Evolutionary conservation across 768 basidiomycete species (phyloP).

Genomic region (Chlorophyllum brunneum): DNA sequence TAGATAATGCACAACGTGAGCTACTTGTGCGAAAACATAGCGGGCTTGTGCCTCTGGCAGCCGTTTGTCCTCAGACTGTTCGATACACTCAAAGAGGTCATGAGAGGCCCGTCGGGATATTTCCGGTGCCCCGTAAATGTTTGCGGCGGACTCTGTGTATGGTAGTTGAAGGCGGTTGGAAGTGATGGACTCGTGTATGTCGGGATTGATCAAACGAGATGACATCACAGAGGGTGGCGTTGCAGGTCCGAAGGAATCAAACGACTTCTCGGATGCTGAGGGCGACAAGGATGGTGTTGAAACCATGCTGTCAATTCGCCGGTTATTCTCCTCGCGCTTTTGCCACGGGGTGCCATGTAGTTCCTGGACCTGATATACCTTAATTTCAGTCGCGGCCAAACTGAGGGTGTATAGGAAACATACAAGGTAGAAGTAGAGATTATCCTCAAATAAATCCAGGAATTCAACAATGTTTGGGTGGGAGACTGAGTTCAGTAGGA

Average conservation of each 20-base stretch:
- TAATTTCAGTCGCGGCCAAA: neutral
- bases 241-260: slow-evolving; percentile 24
- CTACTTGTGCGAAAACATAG: slow-evolving; percentile 84
- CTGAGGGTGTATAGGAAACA: slow-evolving; percentile 13
- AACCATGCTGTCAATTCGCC: slow-evolving; percentile 24
- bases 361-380: slow-evolving; percentile 69
- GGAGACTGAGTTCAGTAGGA: slow-evolving; percentile 66
- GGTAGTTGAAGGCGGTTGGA: slow-evolving; percentile 9
- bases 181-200: neutral
- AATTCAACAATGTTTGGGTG: slow-evolving; percentile 84
- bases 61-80: slow-evolving; percentile 76
- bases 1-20: slow-evolving; percentile 80
- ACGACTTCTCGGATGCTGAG: slow-evolving; percentile 26
- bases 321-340: slow-evolving; percentile 30
- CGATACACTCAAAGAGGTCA: slow-evolving; percentile 95
- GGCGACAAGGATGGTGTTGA: slow-evolving; percentile 57
- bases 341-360: slow-evolving; percentile 91
- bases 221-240: slow-evolving; percentile 22
- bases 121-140: slow-evolving; percentile 21
- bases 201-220: slow-evolving; percentile 1
- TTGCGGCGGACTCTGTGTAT: slow-evolving; percentile 23
- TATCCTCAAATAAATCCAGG: slow-evolving; percentile 82
- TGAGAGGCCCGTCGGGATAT: slow-evolving; percentile 76
- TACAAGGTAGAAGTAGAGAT: slow-evolving; percentile 83
- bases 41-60: slow-evolving; percentile 76